phyloP scores from a whole-genome alignment of 345 rosid species.

The Conringia planisiliqua region DNA sequence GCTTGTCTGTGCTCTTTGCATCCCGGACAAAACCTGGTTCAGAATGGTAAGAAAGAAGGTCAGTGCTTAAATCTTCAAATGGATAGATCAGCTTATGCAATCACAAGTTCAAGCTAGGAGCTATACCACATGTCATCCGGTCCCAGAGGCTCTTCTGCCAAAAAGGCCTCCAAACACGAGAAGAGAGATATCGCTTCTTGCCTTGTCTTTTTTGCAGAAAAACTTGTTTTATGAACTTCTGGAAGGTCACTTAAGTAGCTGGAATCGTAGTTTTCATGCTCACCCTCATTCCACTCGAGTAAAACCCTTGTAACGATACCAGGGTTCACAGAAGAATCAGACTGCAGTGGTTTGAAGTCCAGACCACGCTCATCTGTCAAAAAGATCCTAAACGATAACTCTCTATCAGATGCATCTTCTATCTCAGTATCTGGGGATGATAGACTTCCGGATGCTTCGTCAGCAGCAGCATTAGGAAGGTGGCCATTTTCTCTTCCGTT shows the following conservation, averaged over 20 bases:
- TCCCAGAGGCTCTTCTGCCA: constrained; percentile 95
- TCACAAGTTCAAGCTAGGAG: constrained; percentile 5
- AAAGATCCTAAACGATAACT: constrained; percentile 48
- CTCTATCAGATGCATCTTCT: constrained; percentile 38
- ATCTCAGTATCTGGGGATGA: constrained; percentile 40
- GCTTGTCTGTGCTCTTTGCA: constrained; percentile 99
- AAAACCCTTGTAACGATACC: constrained; percentile 47
- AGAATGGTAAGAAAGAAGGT: constrained; percentile 3
- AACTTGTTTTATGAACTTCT: constrained; percentile 73
- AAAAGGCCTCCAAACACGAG: constrained; percentile 92
- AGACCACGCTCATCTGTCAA: constrained; percentile 49
- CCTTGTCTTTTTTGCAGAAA: constrained; percentile 74
- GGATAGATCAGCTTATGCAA: neutral
- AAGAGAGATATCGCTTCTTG: constrained; percentile 89
- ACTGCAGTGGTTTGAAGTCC: constrained; percentile 44
- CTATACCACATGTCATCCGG: constrained; percentile 97
- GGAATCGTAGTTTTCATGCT: constrained; percentile 61
- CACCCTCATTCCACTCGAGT: constrained; percentile 75
- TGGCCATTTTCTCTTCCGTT: constrained; percentile 55
- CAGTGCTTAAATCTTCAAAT: neutral
- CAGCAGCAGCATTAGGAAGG: constrained; percentile 13
- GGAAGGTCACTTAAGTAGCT: constrained; percentile 81
- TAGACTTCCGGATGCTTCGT: constrained; percentile 23
- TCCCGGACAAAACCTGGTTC: constrained; percentile 83
- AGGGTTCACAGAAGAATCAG: constrained; percentile 48